phyloP scores from a whole-genome alignment of 1,139 yeast genomes.

The Geotrichum restrictum region DNA sequence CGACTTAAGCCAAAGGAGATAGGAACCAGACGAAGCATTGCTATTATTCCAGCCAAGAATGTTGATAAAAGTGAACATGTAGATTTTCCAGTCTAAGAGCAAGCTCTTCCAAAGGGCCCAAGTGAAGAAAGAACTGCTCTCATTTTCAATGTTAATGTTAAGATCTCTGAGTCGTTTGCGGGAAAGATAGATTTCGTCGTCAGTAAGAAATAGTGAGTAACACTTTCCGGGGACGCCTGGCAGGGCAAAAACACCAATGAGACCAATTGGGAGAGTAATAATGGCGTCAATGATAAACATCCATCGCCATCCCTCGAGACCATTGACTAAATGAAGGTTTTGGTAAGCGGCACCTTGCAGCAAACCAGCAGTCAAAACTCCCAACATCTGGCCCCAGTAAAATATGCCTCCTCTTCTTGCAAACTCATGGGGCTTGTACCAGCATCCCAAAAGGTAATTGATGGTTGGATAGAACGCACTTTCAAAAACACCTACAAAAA shows the following conservation, averaged over 20 bases:
- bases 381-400: constrained; percentile 58
- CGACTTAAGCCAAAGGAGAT: constrained; percentile 52
- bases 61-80: constrained; percentile 44
- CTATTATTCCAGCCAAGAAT: constrained; percentile 62
- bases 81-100: constrained; percentile 50
- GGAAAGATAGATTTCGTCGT: constrained; percentile 63
- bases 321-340: constrained; percentile 45
- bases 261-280: constrained; percentile 56
- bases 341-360: constrained; percentile 58
- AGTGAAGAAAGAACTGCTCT: constrained; percentile 24
- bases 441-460: constrained; percentile 59
- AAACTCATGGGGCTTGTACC: constrained; percentile 59
- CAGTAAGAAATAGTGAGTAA: constrained; percentile 52
- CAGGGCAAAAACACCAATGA: constrained; percentile 56
- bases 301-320: constrained; percentile 69
- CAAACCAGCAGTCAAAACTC: constrained; percentile 59
- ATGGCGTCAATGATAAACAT: constrained; percentile 65
- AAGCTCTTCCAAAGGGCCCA: constrained; percentile 45
- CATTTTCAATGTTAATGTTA: constrained; percentile 14
- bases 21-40: constrained; percentile 50
- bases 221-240: constrained; percentile 63
- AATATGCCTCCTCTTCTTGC: constrained; percentile 59
- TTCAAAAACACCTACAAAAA: constrained; percentile 60
- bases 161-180: constrained; percentile 42
- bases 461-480: constrained; percentile 57